These are phyloP conservation scores for Liriodendron chinense DNA, from an alignment of 164 flowering plant genomes.

Conservation along the genomic window DNA sequence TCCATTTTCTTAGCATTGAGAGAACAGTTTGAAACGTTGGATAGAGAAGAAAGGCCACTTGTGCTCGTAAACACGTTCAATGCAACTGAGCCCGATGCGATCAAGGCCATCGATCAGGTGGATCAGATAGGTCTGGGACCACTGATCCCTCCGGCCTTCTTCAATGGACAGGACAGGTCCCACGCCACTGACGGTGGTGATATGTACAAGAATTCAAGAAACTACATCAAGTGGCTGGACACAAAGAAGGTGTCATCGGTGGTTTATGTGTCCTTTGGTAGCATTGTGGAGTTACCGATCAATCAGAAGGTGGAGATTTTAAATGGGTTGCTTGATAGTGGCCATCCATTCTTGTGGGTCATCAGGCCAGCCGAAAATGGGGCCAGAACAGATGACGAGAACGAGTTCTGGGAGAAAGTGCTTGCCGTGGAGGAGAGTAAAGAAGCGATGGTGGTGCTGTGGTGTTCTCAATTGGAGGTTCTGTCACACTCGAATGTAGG, in stretches of 20 bases:
- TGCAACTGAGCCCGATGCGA: conserved; percentile 32
- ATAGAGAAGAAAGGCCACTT: background rate
- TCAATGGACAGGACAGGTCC: conserved; percentile 25
- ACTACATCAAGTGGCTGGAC: conserved; percentile 9
- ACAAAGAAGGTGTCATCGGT: conserved; percentile 7
- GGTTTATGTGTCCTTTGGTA: conserved; percentile 16
- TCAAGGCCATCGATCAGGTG: conserved; percentile 24
- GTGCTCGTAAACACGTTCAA: conserved; percentile 49
- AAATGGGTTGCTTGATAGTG: conserved; percentile 10
- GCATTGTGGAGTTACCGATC: background rate
- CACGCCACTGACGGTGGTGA: conserved; percentile 25
- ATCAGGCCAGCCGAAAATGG: background rate
- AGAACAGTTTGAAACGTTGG: background rate
- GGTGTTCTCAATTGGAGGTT: conserved; percentile 42
- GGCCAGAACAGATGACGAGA: background rate
- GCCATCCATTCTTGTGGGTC: conserved; percentile 30
- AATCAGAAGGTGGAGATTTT: conserved; percentile 24
- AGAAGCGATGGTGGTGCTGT: conserved; percentile 34
- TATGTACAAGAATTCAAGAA: background rate
- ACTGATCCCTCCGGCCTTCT: conserved; percentile 36
- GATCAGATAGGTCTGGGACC: conserved; percentile 43
- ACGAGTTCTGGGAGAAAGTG: background rate
- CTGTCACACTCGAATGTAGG: conserved; percentile 33
- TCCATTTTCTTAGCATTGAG: background rate
- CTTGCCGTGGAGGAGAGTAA: background rate